Percentiles rank a stretch among this genome's conserved stretches.
Conservation (phyloP, 176 grass and related monocot genomes). For the Cymbopogon citratus region DNA sequence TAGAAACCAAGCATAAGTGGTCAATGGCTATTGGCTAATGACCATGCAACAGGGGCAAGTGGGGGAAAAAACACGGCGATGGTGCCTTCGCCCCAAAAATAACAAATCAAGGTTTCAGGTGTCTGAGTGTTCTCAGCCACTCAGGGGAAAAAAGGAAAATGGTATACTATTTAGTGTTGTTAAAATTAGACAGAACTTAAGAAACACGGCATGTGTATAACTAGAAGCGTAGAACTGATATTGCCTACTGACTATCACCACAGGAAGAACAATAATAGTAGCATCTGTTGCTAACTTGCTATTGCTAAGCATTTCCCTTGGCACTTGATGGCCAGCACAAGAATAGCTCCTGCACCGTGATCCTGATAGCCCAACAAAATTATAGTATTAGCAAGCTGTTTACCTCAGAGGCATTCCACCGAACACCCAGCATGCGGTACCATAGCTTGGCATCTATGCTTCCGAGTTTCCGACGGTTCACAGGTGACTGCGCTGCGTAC, state of each 20-base stretch:
- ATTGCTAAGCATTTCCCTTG: background rate
- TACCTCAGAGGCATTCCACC: background rate
- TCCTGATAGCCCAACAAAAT: background rate
- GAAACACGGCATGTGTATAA: background rate
- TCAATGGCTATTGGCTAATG: slow-evolving; percentile 19
- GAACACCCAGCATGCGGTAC: background rate
- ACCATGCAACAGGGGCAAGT: background rate
- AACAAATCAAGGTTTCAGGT: slow-evolving; percentile 34
- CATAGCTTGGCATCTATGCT: background rate
- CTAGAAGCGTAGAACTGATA: background rate
- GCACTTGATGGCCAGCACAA: background rate
- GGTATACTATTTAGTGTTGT: background rate
- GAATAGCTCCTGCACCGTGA: background rate
- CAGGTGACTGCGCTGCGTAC: background rate
- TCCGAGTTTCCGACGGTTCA: background rate
- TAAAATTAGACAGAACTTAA: slow-evolving; percentile 1
- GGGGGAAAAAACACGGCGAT: background rate
- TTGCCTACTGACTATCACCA: background rate
- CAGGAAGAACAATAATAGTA: background rate
- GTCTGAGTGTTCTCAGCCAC: background rate
- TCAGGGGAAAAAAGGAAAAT: background rate
- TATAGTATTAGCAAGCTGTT: background rate
- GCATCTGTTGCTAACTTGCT: background rate
- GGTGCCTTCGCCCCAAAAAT: slow-evolving; percentile 38
- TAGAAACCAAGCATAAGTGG: slow-evolving; percentile 17